These are phyloP conservation scores for Ustilago crameri DNA, from an alignment of 1,284 basidiomycete genomes.

Conservation along the genomic window DNA sequence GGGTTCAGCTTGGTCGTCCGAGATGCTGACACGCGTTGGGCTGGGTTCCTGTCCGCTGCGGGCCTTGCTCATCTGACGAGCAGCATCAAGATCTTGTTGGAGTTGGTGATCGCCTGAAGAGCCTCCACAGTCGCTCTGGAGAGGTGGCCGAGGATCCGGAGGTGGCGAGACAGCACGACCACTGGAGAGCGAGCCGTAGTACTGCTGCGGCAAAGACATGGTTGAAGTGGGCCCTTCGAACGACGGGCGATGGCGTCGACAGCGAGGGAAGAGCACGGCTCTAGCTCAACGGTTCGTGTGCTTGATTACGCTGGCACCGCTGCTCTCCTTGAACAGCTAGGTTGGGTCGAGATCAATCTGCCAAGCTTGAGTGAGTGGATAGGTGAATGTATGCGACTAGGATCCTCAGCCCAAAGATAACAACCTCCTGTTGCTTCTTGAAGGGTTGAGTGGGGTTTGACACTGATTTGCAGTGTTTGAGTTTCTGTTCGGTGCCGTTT, in stretches of 20 bases:
- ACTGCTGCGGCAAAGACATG: constrained; percentile 48
- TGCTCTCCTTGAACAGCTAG: no score
- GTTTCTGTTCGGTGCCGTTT: background rate
- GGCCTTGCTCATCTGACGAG: constrained; percentile 64
- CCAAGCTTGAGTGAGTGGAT: no score
- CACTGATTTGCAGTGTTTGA: background rate
- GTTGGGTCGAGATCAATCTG: no score
- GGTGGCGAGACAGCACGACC: constrained; percentile 41
- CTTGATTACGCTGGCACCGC: no score
- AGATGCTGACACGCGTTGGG: constrained; percentile 37
- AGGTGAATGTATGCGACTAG: no score
- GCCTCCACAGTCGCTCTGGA: constrained; percentile 14
- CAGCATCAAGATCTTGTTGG: constrained; percentile 64
- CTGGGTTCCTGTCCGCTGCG: constrained; percentile 38
- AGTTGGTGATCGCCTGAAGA: constrained; percentile 53
- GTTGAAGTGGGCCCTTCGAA: background rate
- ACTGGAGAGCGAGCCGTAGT: constrained; percentile 38
- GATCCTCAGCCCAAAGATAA: no score
- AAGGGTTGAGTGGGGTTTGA: no score
- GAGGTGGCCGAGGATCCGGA: constrained; percentile 9
- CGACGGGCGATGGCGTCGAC: background rate
- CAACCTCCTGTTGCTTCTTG: no score
- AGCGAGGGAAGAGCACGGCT: background rate
- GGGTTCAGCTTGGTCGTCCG: constrained; percentile 40
- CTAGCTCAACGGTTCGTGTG: no score